phyloP scores from a whole-genome alignment of 768 basidiomycete species.

The Serendipita vermifera region DNA sequence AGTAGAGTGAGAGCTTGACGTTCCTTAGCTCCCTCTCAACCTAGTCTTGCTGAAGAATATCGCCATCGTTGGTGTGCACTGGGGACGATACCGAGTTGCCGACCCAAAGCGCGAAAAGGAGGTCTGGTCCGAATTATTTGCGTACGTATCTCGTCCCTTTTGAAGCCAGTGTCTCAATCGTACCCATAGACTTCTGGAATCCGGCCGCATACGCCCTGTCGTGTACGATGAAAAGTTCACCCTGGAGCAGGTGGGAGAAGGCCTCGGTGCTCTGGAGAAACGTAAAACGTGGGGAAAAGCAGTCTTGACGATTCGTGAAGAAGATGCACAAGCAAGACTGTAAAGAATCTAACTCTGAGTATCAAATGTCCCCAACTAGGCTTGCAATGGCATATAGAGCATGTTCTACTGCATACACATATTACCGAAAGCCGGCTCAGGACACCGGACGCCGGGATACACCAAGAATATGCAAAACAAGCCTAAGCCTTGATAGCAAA shows the following conservation, averaged over 20 bases:
- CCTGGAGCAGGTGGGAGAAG: slow-evolving; percentile 52
- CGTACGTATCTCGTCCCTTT: slow-evolving; percentile 27
- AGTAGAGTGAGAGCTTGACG: slow-evolving; percentile 19
- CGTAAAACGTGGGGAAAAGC: slow-evolving; percentile 91
- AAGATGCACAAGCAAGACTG: slow-evolving; percentile 20
- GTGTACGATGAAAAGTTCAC: slow-evolving; percentile 57
- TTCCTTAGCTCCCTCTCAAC: slow-evolving; percentile 57
- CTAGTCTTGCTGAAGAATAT: slow-evolving; percentile 73
- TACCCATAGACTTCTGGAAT: slow-evolving; percentile 45
- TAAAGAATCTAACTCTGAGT: neutral
- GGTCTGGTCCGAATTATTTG: slow-evolving; percentile 63
- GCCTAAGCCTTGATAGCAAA: slow-evolving; percentile 79
- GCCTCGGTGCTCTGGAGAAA: slow-evolving; percentile 59
- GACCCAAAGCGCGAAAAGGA: slow-evolving; percentile 49
- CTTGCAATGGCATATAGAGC: neutral
- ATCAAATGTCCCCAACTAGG: neutral
- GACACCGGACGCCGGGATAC: neutral
- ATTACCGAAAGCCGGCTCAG: too few relatives aligned
- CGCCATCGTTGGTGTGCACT: slow-evolving; percentile 70
- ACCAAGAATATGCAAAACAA: neutral
- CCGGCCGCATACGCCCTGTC: slow-evolving; percentile 53
- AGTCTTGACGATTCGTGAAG: slow-evolving; percentile 50
- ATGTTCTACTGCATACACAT: slow-evolving; percentile 1
- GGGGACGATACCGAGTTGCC: slow-evolving; percentile 63
- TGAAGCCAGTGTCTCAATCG: neutral